phyloP scores from a whole-genome alignment of 768 basidiomycete genomes.

The Pleurotus salmoneostramineus region DNA sequence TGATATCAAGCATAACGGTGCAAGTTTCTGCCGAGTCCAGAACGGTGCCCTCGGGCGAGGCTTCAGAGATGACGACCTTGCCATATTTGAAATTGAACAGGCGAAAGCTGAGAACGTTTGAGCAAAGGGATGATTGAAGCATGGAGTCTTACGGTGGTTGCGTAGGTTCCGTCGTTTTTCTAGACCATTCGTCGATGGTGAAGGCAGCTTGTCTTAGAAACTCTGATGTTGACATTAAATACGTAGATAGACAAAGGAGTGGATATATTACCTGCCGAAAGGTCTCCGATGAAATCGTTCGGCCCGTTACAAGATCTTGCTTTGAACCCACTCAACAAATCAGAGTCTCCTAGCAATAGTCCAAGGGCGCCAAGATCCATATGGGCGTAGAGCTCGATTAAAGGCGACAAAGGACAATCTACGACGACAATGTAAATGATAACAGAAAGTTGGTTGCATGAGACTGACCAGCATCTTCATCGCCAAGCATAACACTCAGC shows the following conservation, averaged over 20 bases:
- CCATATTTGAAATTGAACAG: conserved; percentile 59
- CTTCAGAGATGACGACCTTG: conserved; percentile 1
- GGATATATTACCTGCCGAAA: conserved; percentile 29
- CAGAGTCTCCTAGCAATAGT: conserved; percentile 46
- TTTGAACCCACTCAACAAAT: conserved; percentile 42
- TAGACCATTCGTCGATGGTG: conserved; percentile 39
- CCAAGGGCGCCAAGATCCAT: conserved; percentile 63
- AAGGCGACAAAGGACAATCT: conserved; percentile 50
- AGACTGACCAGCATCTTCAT: conserved; percentile 1
- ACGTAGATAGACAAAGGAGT: background rate
- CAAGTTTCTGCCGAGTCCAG: conserved; percentile 29
- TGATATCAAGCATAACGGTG: conserved; percentile 51
- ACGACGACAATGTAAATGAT: background rate
- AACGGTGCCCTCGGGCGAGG: background rate
- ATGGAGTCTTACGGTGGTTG: conserved; percentile 23
- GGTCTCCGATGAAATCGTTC: conserved; percentile 32
- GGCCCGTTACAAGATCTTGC: conserved; percentile 32
- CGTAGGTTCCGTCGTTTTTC: conserved; percentile 29
- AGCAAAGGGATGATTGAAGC: background rate
- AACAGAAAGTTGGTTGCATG: background rate
- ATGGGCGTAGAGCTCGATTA: conserved; percentile 65
- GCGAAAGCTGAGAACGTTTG: conserved; percentile 19
- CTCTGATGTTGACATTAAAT: background rate
- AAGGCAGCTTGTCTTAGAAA: background rate
- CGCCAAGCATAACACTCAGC: conserved; percentile 27